Evolutionary conservation across 768 basidiomycete species (phyloP), one percentile per base, ranked within the genome.

Genomic region (Daedaleopsis sinensis): DNA sequence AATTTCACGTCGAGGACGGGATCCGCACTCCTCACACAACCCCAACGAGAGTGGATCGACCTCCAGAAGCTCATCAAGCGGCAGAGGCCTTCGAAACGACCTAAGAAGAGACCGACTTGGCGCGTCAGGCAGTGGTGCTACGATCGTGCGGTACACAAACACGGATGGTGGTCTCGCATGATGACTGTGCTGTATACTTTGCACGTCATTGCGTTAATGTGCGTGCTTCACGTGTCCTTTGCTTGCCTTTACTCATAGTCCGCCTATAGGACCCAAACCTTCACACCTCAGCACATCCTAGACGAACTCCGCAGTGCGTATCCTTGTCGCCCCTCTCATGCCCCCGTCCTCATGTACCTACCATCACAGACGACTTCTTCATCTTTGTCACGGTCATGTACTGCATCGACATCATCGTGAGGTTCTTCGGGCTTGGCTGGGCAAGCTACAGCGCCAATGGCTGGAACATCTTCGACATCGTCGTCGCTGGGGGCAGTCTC

Each of bases 11-110:
- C 87, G 2, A 88, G 90, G 63, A 95, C 94, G 2, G 96, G 96
- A 16, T 84, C 86, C 5, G 94, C 95, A 1, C 84, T 95, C 50
- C 75, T 96, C 36, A 97, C 95, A 0, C 82, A 88, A 58, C 82
- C 94, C 16, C 96, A 98, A 67, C 80, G 90, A 57, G 93, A 94
- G 72, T 98, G 96, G 96, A 91, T 95, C 59, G 94, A 97, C 73
- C 75, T 98, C 21, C 86, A 93, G 65, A 95, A 93, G 70, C 80
- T 96, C 51, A 89, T 98, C 73, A 88, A 81, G 58, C 87, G 93
- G 21, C 94, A 97, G 70, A 82, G 84, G 23, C 95, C 96, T 1
- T 92, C 94, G 0, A 91, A 90, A 68, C 78, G 93, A 24, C 96
- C 96, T 0, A 81, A 84, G 53, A 70, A 61, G 16, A 79, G 82